phyloP scores from a whole-genome alignment of 2,329 filamentous ascomycete species.

The Bimuria novae-zelandiae region DNA sequence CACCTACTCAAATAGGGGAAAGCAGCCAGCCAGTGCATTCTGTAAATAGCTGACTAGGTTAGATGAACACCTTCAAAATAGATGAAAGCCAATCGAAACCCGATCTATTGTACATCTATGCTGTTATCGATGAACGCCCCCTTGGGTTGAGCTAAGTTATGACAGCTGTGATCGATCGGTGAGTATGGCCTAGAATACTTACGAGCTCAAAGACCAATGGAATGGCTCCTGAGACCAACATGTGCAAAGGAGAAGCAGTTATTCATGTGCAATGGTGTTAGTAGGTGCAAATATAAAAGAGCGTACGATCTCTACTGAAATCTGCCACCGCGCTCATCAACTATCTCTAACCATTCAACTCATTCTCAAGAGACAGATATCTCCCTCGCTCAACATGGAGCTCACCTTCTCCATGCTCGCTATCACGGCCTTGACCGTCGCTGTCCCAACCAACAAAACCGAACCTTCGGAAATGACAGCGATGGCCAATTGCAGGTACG shows the following conservation, averaged over 20 bases:
- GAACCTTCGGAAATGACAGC: background rate
- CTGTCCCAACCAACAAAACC: background rate
- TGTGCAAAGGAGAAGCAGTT: too few relatives aligned
- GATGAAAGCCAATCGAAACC: background rate
- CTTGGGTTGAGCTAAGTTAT: too few relatives aligned
- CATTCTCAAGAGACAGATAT: too few relatives aligned
- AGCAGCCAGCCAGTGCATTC: background rate
- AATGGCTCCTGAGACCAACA: too few relatives aligned
- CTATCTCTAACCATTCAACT: conserved; percentile 23
- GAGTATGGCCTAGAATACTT: too few relatives aligned
- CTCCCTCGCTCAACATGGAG: background rate
- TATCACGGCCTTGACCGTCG: background rate
- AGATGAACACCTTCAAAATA: background rate
- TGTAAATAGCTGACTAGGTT: background rate
- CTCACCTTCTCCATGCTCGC: background rate
- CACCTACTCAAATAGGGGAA: background rate
- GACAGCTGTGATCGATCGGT: too few relatives aligned
- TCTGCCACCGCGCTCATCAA: conserved; percentile 14
- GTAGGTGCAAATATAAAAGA: background rate
- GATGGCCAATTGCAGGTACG: background rate
- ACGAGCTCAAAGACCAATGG: too few relatives aligned
- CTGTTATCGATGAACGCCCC: background rate
- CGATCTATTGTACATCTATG: background rate
- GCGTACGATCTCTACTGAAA: background rate
- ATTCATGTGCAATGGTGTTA: too few relatives aligned